Conservation (phyloP, 805 yeast genomes). For the Danielia reshetovae region DNA sequence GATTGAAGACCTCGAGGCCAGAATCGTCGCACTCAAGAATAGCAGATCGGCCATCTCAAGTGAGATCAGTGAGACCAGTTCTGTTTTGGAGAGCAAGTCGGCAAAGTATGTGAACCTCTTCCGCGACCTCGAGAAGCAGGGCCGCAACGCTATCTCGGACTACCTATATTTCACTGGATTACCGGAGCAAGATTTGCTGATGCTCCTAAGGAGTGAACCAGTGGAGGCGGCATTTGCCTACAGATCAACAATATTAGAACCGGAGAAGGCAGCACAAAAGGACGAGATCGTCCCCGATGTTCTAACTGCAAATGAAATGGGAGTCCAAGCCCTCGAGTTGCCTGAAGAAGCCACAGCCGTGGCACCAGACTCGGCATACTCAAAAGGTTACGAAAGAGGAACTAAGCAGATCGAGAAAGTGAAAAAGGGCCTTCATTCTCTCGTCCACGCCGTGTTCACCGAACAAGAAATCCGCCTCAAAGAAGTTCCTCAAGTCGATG, state of each 20-base stretch:
- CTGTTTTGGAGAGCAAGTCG: slow-evolving; percentile 47
- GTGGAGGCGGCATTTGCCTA: slow-evolving; percentile 6
- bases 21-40: slow-evolving; percentile 26
- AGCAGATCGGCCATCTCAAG: slow-evolving; percentile 30
- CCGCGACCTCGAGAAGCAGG: slow-evolving; percentile 35
- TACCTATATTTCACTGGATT: slow-evolving; percentile 16
- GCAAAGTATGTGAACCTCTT: slow-evolving; percentile 42
- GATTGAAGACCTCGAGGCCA: slow-evolving; percentile 34
- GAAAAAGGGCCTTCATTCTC: slow-evolving; percentile 10
- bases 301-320: neutral
- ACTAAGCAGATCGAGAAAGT: slow-evolving; percentile 23
- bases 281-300: neutral
- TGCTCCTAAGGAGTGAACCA: slow-evolving; percentile 8
- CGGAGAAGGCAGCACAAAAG: neutral
- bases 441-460: slow-evolving; percentile 5
- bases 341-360: neutral
- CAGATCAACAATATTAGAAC: neutral
- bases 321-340: slow-evolving; percentile 2
- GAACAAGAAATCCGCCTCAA: neutral
- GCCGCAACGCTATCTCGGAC: slow-evolving; percentile 27
- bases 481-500: slow-evolving; percentile 21
- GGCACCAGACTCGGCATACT: slow-evolving; percentile 22
- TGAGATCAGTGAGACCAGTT: slow-evolving; percentile 45
- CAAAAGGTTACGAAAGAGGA: slow-evolving; percentile 34
- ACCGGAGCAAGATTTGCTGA: slow-evolving; percentile 1